phyloP scores from a whole-genome alignment of 768 basidiomycete species.

The Russula griseocarnosa region DNA sequence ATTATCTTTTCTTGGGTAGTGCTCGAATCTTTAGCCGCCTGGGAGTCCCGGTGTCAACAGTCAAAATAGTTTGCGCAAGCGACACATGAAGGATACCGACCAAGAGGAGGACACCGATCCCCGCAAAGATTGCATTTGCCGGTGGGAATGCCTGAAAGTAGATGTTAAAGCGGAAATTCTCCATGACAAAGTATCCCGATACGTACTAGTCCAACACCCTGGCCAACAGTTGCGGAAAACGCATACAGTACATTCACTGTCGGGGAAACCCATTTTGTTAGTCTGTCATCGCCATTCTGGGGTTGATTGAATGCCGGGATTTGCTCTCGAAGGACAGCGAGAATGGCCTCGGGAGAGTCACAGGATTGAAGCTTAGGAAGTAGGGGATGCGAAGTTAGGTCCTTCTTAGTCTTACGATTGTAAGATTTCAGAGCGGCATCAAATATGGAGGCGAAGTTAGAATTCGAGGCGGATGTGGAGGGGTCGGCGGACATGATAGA shows the following conservation, averaged over 20 bases:
- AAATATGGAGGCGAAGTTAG: too few species aligned
- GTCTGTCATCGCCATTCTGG: neutral
- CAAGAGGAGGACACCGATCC: neutral
- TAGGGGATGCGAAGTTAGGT: too few species aligned
- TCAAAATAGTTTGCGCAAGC: neutral
- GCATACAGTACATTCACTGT: neutral
- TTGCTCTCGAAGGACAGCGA: conserved; percentile 1
- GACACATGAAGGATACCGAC: neutral
- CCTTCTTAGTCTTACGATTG: too few species aligned
- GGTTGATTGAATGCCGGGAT: neutral
- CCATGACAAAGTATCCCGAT: neutral
- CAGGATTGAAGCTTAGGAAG: too few species aligned
- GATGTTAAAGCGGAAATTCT: neutral
- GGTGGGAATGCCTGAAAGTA: neutral
- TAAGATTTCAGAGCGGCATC: too few species aligned
- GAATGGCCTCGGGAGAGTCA: too few species aligned
- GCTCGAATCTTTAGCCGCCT: neutral
- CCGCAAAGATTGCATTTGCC: neutral
- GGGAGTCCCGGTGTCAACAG: neutral
- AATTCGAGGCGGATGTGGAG: too few species aligned
- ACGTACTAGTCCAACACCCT: neutral
- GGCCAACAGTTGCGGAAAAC: neutral
- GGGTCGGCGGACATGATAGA: neutral
- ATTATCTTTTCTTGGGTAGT: neutral
- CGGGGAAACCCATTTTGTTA: neutral